Evolutionary conservation across 2,329 filamentous ascomycete genomes (phyloP), one percentile per base, ranked within the genome.

Genomic region (Ascosphaera apis): DNA sequence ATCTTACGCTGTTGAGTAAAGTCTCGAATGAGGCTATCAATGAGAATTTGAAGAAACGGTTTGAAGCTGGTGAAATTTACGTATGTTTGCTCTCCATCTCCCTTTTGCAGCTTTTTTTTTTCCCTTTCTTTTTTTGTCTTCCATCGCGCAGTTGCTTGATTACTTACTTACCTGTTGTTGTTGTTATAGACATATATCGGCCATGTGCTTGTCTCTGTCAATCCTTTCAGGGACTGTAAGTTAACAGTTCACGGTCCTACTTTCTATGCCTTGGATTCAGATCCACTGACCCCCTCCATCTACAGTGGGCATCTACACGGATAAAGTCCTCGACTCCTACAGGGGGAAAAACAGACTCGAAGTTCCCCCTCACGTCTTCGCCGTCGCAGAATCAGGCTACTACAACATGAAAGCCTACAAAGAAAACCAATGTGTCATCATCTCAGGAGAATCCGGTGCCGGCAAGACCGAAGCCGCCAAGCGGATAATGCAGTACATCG

Each of bases 331-430:
- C 50, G 75, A 91, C 34, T 86, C 80, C 51, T 98, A 98, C 64
- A 77, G 75, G 59, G 86, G 86, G 47, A 93, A 95, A 67, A 98
- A 98, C 61, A 74, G 88, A 44, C 69, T 98, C 44, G 88, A 98
- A 60, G 66, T 72, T 62, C 79, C 83, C 18, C 88, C 88, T 6
- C 88, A 98, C 57, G 88, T 98, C 46, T 98, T 93, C 55, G 86
- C 83, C 41, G 88, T 98, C 50, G 88, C 88, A 52, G 88, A 98
- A 59, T 78, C 86, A 5, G 59, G 84, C 37, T 98, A 98, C 64
- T 95, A 95, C 63, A 95, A 98, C 63, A 95, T 98, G 88, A 95
- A 95, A 57, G 86, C 84, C 33, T 98, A 98, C 66, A 82, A 82
- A 51, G 88, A 95, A 48, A 95, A 95, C 61, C 88, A 98, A 57